Base-by-base conservation (phyloP, 441 rosid species). In the Manihot esculenta region DNA sequence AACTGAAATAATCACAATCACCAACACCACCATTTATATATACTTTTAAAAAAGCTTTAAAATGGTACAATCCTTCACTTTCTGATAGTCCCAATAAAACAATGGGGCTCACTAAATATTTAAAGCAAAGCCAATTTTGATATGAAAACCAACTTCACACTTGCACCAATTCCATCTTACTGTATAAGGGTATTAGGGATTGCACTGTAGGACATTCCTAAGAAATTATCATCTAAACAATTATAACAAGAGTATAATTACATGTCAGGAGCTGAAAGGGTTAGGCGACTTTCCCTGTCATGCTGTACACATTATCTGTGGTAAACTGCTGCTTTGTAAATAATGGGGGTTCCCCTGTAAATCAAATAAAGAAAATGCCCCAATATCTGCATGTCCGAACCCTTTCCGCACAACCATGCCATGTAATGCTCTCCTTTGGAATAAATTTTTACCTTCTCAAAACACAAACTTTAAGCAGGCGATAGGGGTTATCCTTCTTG, bases 181-280 rank as follows among this genome's bases (percentile, higher is more conserved):
- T 17, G 17, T 17, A 11, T 4, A 57, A 12, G 6, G 60, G 20
- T 10, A 50, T 61, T 21, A 24, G 60, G 7, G 23, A 42, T 20
- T 45, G 59, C 65, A 64, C 74, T 27, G 12, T 56, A 30, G 45
- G 64, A 77, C 54, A 64, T 66, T 45, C 48, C 65, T 49, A 62
- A 65, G 23, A 68, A 55, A 42, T 59, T 45, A 18, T 64, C 61
- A 47, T 44, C 68, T 58, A 72, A 65, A 30, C 64, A 70, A 73
- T 63, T 69, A 35, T 55, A n/a, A 21, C 0, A 78, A 38, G 86
- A 76, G 85, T 82, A 75, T 50, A 75, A 72, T 82, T 85, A 86
- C 91, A 88, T 76, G 81, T 83, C 82, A 80, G 62, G 70, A 74
- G 84, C 78, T 54, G 80, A 84, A 86, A 84, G 87, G 88, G 80